These are phyloP conservation scores for Termitomyces sp. DNA, from an alignment of 768 basidiomycete species.

Conservation along the genomic window DNA sequence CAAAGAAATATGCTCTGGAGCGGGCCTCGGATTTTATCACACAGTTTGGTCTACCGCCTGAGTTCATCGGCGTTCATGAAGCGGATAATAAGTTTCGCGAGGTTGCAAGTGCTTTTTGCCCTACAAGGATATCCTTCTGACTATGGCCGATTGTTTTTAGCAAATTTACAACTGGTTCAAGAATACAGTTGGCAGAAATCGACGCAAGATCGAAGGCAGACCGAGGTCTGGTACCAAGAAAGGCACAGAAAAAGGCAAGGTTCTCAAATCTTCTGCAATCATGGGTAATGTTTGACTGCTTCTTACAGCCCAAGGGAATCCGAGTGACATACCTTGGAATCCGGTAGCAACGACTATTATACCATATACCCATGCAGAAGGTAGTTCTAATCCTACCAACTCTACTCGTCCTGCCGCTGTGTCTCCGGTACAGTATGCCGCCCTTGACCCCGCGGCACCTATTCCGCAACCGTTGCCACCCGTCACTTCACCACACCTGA, in stretches of 20 bases:
- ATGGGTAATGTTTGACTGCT: constrained; percentile 7
- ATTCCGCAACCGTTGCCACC: constrained; percentile 19
- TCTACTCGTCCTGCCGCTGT: constrained; percentile 25
- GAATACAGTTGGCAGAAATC: constrained; percentile 59
- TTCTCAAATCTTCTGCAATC: neutral
- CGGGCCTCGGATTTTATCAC: constrained; percentile 56
- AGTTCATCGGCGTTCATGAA: constrained; percentile 51
- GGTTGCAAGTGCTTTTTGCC: constrained; percentile 27
- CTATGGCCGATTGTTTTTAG: constrained; percentile 25
- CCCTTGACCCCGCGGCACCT: constrained; percentile 29
- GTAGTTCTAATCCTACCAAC: constrained; percentile 30
- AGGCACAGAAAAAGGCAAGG: constrained; percentile 43
- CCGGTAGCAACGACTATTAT: constrained; percentile 31
- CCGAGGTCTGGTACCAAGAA: constrained; percentile 45
- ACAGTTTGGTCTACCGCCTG: constrained; percentile 52
- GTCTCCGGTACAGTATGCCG: constrained; percentile 37
- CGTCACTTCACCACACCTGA: constrained; percentile 18
- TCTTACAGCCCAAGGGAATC: constrained; percentile 13
- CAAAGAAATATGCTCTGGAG: constrained; percentile 64
- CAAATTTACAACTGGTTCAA: constrained; percentile 77
- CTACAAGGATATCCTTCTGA: constrained; percentile 7
- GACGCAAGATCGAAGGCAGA: constrained; percentile 52
- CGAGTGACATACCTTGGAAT: constrained; percentile 30
- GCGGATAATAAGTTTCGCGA: constrained; percentile 58
- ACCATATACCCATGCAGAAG: constrained; percentile 35